Evolutionary conservation across 768 basidiomycete species (phyloP).

Genomic region (Gymnopilus junonius): DNA sequence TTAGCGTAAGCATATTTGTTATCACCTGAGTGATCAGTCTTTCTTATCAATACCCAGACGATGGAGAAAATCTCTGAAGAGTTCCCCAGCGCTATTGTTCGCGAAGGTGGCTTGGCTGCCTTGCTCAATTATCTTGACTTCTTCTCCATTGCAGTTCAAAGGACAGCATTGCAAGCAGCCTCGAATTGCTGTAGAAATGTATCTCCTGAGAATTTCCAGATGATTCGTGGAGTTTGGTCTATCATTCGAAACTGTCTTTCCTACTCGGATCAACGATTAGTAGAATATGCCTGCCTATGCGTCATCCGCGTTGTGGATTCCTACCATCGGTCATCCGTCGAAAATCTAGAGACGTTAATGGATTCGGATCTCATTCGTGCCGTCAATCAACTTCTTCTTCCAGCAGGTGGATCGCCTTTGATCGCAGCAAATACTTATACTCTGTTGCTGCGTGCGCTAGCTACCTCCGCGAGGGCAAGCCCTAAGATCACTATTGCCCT

Average conservation of each 20-base stretch:
- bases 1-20: constrained; percentile 71
- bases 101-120: constrained; percentile 93
- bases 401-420: constrained; percentile 84
- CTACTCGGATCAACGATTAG: constrained; percentile 95
- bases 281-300: constrained; percentile 94
- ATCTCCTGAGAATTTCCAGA: constrained; percentile 84
- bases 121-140: constrained; percentile 97
- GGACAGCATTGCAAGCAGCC: constrained; percentile 95
- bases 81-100: constrained; percentile 93
- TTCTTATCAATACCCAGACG: constrained; percentile 59
- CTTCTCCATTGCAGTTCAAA: constrained; percentile 96
- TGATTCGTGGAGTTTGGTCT: constrained; percentile 89
- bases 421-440: constrained; percentile 90
- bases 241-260: constrained; percentile 91
- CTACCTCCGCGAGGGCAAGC: constrained; percentile 86
- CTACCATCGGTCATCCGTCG: constrained; percentile 82
- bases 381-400: constrained; percentile 83
- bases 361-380: constrained; percentile 80
- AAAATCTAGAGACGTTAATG: constrained; percentile 86
- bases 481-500: constrained; percentile 86
- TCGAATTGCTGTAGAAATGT: constrained; percentile 97
- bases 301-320: constrained; percentile 94
- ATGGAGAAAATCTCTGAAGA: constrained; percentile 99
- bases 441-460: constrained; percentile 81
- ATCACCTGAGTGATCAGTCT: constrained; percentile 19